Conservation (phyloP, 495 filamentous ascomycete species). For the Daldinia caldariorum region DNA sequence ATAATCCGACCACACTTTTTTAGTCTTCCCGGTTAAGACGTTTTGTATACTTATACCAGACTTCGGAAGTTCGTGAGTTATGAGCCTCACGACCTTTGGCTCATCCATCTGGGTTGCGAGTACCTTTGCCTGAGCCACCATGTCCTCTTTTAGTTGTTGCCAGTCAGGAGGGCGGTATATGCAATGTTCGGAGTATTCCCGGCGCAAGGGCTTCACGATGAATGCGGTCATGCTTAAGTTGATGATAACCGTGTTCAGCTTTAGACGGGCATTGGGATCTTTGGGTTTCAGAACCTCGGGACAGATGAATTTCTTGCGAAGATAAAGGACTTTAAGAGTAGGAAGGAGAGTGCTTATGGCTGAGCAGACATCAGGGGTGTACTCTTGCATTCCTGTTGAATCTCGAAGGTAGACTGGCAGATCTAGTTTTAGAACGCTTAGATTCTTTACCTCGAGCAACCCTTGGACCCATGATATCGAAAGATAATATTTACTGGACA, state of each 20-base stretch:
- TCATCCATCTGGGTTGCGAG: neutral
- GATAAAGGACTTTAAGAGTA: constrained; percentile 1
- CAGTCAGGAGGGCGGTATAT: no score
- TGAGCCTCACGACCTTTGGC: neutral
- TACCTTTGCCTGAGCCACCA: neutral
- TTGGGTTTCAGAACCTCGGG: neutral
- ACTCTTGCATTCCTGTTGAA: neutral
- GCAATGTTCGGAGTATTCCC: no score
- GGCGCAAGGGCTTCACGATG: no score
- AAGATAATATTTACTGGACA: neutral
- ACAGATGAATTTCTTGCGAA: neutral
- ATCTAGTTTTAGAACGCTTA: neutral
- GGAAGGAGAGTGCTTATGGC: neutral
- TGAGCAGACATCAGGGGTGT: neutral
- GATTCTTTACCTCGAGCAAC: neutral
- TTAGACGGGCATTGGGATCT: neutral
- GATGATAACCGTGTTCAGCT: neutral
- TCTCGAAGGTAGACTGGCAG: neutral
- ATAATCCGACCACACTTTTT: no score
- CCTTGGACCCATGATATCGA: neutral
- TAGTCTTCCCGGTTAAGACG: neutral
- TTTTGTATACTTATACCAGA: neutral
- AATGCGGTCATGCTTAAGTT: neutral
- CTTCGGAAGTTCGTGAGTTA: neutral
- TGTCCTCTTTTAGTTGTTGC: neutral